phyloP scores from a whole-genome alignment of 352 stramenopile species.

The Phytophthora citrophthora region DNA sequence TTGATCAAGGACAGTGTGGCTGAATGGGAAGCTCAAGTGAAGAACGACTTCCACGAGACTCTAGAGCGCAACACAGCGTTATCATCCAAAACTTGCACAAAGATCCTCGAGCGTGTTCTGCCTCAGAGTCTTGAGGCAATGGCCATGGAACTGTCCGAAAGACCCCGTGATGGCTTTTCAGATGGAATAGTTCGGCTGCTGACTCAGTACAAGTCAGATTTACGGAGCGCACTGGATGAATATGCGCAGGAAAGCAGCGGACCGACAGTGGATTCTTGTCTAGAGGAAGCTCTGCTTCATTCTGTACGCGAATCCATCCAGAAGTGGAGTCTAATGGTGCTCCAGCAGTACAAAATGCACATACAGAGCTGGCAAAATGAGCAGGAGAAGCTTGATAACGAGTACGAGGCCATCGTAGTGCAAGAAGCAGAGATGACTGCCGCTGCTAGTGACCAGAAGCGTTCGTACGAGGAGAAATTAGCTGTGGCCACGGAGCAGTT shows the following conservation, averaged over 20 bases:
- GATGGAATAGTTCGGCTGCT: conserved; percentile 56
- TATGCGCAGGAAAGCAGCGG: conserved; percentile 43
- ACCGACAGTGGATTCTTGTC: conserved; percentile 27
- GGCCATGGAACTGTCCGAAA: conserved; percentile 39
- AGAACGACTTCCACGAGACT: conserved; percentile 18
- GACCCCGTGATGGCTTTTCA: conserved; percentile 53
- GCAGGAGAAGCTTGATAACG: conserved; percentile 33
- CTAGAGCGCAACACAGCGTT: conserved; percentile 20
- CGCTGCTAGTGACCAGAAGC: conserved; percentile 58
- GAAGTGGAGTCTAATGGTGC: conserved; percentile 50
- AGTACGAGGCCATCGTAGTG: conserved; percentile 26
- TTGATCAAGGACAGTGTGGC: conserved; percentile 37
- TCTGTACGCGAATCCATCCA: conserved; percentile 53
- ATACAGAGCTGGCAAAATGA: conserved; percentile 40
- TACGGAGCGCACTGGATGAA: conserved; percentile 42
- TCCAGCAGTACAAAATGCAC: conserved; percentile 59
- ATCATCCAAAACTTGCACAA: conserved; percentile 21
- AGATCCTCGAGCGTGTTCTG: conserved; percentile 36
- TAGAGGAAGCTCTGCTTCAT: conserved; percentile 44
- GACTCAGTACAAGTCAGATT: conserved; percentile 67
- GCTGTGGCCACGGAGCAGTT: conserved; percentile 57
- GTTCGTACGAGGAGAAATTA: conserved; percentile 50
- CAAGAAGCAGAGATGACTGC: conserved; percentile 36
- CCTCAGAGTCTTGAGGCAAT: conserved; percentile 50
- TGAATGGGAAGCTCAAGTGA: conserved; percentile 30